These are phyloP conservation scores for Rhinocladiella similis DNA, from an alignment of 2,329 filamentous ascomycete genomes.

Conservation along the genomic window DNA sequence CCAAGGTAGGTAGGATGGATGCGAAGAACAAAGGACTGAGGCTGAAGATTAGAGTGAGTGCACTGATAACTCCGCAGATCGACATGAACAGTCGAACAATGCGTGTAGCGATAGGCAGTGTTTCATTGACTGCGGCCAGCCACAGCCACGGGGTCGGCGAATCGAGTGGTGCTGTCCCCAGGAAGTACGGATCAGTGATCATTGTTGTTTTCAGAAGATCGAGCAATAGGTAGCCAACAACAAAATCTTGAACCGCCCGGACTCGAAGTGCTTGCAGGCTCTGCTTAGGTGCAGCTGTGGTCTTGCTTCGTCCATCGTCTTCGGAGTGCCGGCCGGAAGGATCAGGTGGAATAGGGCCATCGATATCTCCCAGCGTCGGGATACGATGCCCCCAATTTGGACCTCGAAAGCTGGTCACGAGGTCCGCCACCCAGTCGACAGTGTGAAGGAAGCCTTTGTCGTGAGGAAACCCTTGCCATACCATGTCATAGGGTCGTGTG, in stretches of 20 bases:
- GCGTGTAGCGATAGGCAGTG: slow-evolving; percentile 39
- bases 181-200: slow-evolving; percentile 78
- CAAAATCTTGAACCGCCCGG: slow-evolving; percentile 35
- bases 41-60: slow-evolving; percentile 62
- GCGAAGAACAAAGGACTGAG: slow-evolving; percentile 63
- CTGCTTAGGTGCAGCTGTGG: slow-evolving; percentile 18
- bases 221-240: slow-evolving; percentile 63
- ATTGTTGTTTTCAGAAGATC: slow-evolving; percentile 70
- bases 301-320: slow-evolving; percentile 12
- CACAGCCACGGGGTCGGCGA: slow-evolving; percentile 38
- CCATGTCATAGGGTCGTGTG: slow-evolving; percentile 11
- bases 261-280: slow-evolving; percentile 12
- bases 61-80: slow-evolving; percentile 57
- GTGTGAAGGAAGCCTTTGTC: slow-evolving; percentile 56
- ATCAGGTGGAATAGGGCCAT: slow-evolving; percentile 30
- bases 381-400: slow-evolving; percentile 62
- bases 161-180: slow-evolving; percentile 53
- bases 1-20: slow-evolving; percentile 50
- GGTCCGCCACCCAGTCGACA: slow-evolving; percentile 58
- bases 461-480: slow-evolving; percentile 35
- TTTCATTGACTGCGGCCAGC: slow-evolving; percentile 16
- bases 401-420: slow-evolving; percentile 60
- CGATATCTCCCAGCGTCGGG: slow-evolving; percentile 44
- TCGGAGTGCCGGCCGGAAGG: slow-evolving; percentile 27
- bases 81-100: slow-evolving; percentile 59